Evolutionary conservation across 169 alveolate species (phyloP), one percentile per base, ranked within the genome.

Genomic region (Sarcocystis neurona): DNA sequence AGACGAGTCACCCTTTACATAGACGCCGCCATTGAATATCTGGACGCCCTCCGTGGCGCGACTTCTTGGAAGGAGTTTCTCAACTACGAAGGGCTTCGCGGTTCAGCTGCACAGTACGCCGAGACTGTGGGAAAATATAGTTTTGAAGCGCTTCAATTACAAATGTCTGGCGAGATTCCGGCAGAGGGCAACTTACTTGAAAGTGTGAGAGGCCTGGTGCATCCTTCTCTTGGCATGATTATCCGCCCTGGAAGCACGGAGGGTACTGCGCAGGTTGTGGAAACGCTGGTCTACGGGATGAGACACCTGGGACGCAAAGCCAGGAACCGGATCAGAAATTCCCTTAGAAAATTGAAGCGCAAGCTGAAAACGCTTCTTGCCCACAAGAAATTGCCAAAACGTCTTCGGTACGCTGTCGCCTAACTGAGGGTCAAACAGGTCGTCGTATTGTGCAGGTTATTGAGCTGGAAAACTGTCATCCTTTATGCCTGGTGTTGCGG

Each of bases 51-150:
- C 37, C 79, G 87, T 0, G 79, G 86, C 48, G n/a, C n/a, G n/a
- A 87, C 91, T 6, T 23, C 50, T 12, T 87, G 91, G 91, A 50
- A 66, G 77, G 50, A 56, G 39, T 87, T 87, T 34, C 56, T 87
- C 3, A 87, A 87, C 74, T 41, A 50, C n/a, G 30, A 39, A 0
- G 37, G 87, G 48, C 78, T 87, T 56, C 50, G 60, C 5, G 80
- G 75, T 34, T 77, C 80, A 12, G 87, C 91, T 23, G 91, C 75
- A 10, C 60, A 77, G 77, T 87, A 77, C 74, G 85, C 47, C 50
- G 75, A n/a, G 5, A 87, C 91, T 18, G 87, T 44, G 20, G 91
- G 82, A 6, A 2, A 75, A 44, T 87, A 87, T 37, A 75, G 82
- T 46, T 87, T 44, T 58, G 91, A 87, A 6, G 66, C 60, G 41